Base-by-base conservation (phyloP, 208 protist genomes). In the Leishmania tropica region DNA sequence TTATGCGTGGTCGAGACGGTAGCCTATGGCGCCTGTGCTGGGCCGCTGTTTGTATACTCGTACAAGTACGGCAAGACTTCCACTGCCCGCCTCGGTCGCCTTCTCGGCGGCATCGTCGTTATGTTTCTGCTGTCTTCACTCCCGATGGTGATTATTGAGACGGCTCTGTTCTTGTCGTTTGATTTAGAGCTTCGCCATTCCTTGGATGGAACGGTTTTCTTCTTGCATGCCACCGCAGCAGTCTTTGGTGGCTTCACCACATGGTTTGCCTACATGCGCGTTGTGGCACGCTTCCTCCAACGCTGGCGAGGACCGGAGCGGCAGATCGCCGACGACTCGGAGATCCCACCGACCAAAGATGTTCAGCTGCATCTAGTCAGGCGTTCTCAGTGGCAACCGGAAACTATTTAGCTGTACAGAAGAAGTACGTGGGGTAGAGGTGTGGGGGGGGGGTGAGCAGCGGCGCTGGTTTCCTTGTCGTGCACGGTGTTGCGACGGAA, bases 61-160 rank as follows among this genome's bases (percentile, higher is more conserved):
- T 97, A 96, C 85, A 96, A 95, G 80, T 97, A 97, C 79, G 91
- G 90, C n/a, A 65, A 76, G 6, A 92, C 88, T 3, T 79, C 80
- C 28, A 64, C 72, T 24, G 75, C 75, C 31, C 81, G 91, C 37
- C 58, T 81, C 28, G 83, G 64, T 17, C 71, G 89, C 7, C 67
- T 95, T 51, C 80, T 91, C 17, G 42, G 35, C 15, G 94, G 93
- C 13, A 88, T 95, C 19, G 83, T 83, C 10, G 54, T 93, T 2
- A 94, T 95, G 89, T 96, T 94, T 72, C 42, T 90, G n/a, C 78
- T 75, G 17, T 93, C 87, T 31, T 94, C 92, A 1, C 71, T 96
- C 17, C 94, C 93, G 1, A 82, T 94, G 45, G 78, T 90, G 56
- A 79, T 93, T 53, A 89, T 95, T 73, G 83, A 93, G 78, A 76